These are phyloP conservation scores for Eruca vesicaria DNA, from an alignment of 441 rosid genomes.

Conservation along the genomic window DNA sequence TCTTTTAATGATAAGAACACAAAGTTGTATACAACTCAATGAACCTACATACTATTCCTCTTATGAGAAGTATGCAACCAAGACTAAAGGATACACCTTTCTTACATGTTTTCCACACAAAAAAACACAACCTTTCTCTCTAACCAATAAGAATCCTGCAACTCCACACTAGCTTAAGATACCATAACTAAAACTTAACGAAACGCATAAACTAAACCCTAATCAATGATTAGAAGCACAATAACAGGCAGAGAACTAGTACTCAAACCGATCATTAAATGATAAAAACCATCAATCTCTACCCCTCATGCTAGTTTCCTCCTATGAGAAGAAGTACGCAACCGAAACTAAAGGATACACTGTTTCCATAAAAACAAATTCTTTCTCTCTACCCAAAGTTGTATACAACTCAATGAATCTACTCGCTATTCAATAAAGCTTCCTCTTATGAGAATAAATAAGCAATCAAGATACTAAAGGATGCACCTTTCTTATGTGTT, in stretches of 20 bases:
- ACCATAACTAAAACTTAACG: background rate
- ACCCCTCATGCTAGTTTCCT: too few species aligned
- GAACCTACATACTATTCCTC: background rate
- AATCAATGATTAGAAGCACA: background rate
- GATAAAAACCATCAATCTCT: too few species aligned
- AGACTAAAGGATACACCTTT: background rate
- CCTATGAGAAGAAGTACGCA: too few species aligned
- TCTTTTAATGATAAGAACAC: background rate
- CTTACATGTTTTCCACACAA: background rate
- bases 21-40: background rate
- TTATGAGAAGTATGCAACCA: background rate
- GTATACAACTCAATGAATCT: background rate
- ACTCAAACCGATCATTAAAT: background rate
- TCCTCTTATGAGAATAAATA: too few species aligned
- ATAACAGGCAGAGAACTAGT: background rate
- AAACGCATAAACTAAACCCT: background rate
- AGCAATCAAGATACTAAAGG: too few species aligned
- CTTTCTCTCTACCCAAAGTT: too few species aligned
- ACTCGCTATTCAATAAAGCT: background rate
- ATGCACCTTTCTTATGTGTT: background rate
- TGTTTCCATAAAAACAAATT: too few species aligned
- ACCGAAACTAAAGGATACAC: too few species aligned
- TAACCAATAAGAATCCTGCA: constrained; percentile 1
- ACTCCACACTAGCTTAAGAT: background rate
- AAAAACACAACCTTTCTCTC: background rate